phyloP scores from a whole-genome alignment of 176 grass and related monocot species.

The Chrysopogon serrulatus region DNA sequence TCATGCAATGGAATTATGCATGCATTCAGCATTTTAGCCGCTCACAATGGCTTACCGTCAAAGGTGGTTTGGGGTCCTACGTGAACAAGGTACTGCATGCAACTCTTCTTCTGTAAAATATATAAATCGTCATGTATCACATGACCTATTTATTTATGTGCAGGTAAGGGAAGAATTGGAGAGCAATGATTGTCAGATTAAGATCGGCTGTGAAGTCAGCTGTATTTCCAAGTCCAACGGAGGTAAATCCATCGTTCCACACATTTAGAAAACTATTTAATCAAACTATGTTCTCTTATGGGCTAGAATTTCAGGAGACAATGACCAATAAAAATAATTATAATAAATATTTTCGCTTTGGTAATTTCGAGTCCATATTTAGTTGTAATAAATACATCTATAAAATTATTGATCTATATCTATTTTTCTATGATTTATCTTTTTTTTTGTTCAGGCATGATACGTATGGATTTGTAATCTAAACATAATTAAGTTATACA shows the following conservation, averaged over 20 bases:
- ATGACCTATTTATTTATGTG: not conserved
- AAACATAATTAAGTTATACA: too few relatives aligned
- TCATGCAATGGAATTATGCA: not conserved
- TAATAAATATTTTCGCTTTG: too few relatives aligned
- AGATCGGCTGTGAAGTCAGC: slow-evolving; percentile 52
- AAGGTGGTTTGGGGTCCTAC: slow-evolving; percentile 57
- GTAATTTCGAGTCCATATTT: too few relatives aligned
- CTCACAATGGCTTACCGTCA: slow-evolving; percentile 76
- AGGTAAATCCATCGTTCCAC: slow-evolving; percentile 18
- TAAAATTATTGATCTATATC: too few relatives aligned
- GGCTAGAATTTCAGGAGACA: too few relatives aligned
- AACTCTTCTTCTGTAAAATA: not conserved
- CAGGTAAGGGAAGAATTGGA: slow-evolving; percentile 31
- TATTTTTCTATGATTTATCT: too few relatives aligned
- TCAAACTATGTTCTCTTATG: too few relatives aligned
- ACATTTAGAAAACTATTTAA: too few relatives aligned
- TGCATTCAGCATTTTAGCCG: slow-evolving; percentile 67
- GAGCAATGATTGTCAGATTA: slow-evolving; percentile 58
- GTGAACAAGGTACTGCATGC: slow-evolving; percentile 42
- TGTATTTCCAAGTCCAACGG: slow-evolving; percentile 40
- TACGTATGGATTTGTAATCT: too few relatives aligned
- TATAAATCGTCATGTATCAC: not conserved
- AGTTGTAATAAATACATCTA: too few relatives aligned
- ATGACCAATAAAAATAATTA: too few relatives aligned
- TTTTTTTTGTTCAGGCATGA: too few relatives aligned